These are phyloP conservation scores for Globisporangium okanoganense DNA, from an alignment of 352 stramenopile species.

Conservation along the genomic window DNA sequence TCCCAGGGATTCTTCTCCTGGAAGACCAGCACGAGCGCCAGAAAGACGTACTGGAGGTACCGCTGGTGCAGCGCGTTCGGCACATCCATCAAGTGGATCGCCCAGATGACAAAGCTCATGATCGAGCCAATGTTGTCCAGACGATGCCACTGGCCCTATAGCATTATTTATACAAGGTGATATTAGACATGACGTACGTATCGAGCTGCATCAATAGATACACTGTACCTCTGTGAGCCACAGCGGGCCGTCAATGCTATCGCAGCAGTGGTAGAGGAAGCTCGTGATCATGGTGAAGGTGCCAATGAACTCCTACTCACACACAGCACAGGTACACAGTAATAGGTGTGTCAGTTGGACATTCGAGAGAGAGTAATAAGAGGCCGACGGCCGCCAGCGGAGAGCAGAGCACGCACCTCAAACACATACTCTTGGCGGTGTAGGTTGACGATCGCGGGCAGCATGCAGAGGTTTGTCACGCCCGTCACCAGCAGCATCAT, in stretches of 20 bases:
- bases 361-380: neutral
- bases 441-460: conserved; percentile 62
- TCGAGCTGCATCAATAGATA: no score
- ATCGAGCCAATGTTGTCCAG: conserved; percentile 82
- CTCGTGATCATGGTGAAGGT: conserved; percentile 77
- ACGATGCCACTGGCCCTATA: conserved; percentile 68
- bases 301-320: conserved; percentile 61
- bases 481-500: conserved; percentile 76
- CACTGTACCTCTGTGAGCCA: conserved; percentile 74
- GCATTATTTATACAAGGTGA: neutral
- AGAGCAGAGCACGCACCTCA: conserved; percentile 37
- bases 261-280: conserved; percentile 77
- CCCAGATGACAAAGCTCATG: conserved; percentile 79
- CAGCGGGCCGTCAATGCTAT: conserved; percentile 69
- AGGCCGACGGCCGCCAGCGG: neutral
- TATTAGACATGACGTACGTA: neutral
- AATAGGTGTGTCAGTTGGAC: neutral
- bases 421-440: conserved; percentile 58
- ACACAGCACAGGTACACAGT: neutral
- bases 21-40: conserved; percentile 55
- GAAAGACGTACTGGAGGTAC: conserved; percentile 70
- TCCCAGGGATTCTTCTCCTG: conserved; percentile 83
- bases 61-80: conserved; percentile 28
- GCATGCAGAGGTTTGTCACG: conserved; percentile 78
- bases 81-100: conserved; percentile 76